Evolutionary conservation across 768 basidiomycete genomes (phyloP), one percentile per base, ranked within the genome.

Genomic region (Boletus patriciae): DNA sequence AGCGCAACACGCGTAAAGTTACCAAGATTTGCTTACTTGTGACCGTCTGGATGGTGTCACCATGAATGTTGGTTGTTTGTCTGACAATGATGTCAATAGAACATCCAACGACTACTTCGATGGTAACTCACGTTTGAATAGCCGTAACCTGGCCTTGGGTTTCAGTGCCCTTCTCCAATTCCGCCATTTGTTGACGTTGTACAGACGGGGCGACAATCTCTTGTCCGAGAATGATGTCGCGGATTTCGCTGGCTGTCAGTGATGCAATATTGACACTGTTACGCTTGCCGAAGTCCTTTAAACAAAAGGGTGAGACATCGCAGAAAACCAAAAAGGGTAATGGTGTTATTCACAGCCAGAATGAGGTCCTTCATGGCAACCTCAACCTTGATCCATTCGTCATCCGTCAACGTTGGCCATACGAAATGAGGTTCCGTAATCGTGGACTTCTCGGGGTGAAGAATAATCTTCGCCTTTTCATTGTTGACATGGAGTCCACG

Each of bases 361-460:
- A 99, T 98, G 50, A 99, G 84, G 62, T 98, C 97, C 73, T 97
- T 98, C 81, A 99, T 87, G 0, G 97, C 96, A 44, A 99, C 91
- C 77, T 99, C 97, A 46, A 98, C 96, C 73, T 96, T 94, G 74
- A 99, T 96, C 96, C 96, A 98, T 66, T 97, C 94, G 63, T 97
- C 94, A 63, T 97, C 95, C 31, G 77, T 77, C 55, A 98, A 78
- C 1, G 93, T 88, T 11, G 96, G 96, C 95, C 95, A 98, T 34
- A 98, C 93, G 71, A 96, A 98, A 74, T 98, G 95, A 40, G 94
- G 90, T 72, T 98, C 93, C 3, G 97, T 98, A 65, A 96, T 88
- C 2, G 96, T 98, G 55, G 87, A 88, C 75, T 97, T 96, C 78
- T 98, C 95, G 0, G 97, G 97, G 62, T 95, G 94, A 37, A 99